Evolutionary conservation across 305 asterid species (phyloP).

Genomic region (Fraxinus paxiana): DNA sequence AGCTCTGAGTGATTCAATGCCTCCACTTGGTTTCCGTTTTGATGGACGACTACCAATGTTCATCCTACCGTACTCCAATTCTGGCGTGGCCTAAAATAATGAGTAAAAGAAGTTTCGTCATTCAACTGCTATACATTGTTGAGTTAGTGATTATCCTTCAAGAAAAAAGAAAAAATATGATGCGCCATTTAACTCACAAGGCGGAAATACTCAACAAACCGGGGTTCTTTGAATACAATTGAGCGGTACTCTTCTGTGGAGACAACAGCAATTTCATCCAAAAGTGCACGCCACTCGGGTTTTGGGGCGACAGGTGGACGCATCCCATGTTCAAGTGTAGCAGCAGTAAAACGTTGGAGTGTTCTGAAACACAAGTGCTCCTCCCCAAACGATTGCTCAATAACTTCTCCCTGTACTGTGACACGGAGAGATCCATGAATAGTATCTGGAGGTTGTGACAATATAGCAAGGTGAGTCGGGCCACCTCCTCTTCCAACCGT

Average conservation of each 20-base stretch:
- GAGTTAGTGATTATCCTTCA: background rate
- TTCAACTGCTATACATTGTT: background rate
- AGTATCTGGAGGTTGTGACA: conserved; percentile 58
- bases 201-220: conserved; percentile 60
- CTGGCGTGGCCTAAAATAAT: conserved; percentile 48
- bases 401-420: conserved; percentile 57
- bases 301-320: conserved; percentile 47
- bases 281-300: conserved; percentile 55
- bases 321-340: conserved; percentile 61
- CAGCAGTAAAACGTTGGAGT: conserved; percentile 50
- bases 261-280: conserved; percentile 41
- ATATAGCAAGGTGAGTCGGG: conserved; percentile 58
- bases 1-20: conserved; percentile 60
- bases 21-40: conserved; percentile 55
- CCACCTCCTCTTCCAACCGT: conserved; percentile 63
- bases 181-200: conserved; percentile 29
- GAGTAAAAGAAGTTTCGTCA: background rate
- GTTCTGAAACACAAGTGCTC: conserved; percentile 55
- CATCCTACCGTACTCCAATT: conserved; percentile 56
- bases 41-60: conserved; percentile 61
- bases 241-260: conserved; percentile 53
- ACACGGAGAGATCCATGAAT: conserved; percentile 50
- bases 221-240: conserved; percentile 50
- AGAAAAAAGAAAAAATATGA: background rate
- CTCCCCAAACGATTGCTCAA: conserved; percentile 61